phyloP scores from a whole-genome alignment of 345 rosid genomes.

The Camelina neglecta region DNA sequence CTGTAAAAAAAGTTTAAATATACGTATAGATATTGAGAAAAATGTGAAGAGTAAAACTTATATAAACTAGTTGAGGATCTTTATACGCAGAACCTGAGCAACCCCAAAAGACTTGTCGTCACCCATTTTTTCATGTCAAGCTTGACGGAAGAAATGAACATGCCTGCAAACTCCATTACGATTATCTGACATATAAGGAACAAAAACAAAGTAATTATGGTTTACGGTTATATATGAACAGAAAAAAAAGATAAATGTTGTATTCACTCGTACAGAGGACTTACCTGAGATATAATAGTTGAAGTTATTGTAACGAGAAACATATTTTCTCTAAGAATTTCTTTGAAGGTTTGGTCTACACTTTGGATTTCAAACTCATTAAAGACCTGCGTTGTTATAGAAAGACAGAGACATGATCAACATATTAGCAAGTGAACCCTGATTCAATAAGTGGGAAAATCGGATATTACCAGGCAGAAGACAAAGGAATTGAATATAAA shows the following conservation, averaged over 20 bases:
- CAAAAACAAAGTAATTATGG: neutral
- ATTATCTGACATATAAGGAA: conserved; percentile 50
- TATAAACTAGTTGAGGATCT: neutral
- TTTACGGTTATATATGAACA: neutral
- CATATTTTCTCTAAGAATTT: conserved; percentile 66
- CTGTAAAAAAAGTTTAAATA: neutral
- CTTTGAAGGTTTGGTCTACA: conserved; percentile 62
- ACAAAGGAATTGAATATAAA: conserved; percentile 74
- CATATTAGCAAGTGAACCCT: neutral
- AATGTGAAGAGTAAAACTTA: neutral
- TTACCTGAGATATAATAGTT: conserved; percentile 68
- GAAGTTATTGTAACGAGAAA: conserved; percentile 60
- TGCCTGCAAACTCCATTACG: conserved; percentile 60
- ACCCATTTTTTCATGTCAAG: conserved; percentile 68
- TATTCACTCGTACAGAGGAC: neutral
- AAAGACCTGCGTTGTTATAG: conserved; percentile 51
- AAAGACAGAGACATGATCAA: conserved; percentile 9
- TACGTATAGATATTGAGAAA: neutral
- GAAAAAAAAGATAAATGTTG: neutral
- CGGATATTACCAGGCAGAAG: conserved; percentile 65
- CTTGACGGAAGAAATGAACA: conserved; percentile 54
- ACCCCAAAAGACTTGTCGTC: conserved; percentile 48
- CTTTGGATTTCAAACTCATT: conserved; percentile 81
- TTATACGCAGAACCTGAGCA: conserved; percentile 56
- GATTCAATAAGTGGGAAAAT: neutral